Evolutionary conservation across 768 basidiomycete species (phyloP).

Genomic region (Dendrothele bispora): DNA sequence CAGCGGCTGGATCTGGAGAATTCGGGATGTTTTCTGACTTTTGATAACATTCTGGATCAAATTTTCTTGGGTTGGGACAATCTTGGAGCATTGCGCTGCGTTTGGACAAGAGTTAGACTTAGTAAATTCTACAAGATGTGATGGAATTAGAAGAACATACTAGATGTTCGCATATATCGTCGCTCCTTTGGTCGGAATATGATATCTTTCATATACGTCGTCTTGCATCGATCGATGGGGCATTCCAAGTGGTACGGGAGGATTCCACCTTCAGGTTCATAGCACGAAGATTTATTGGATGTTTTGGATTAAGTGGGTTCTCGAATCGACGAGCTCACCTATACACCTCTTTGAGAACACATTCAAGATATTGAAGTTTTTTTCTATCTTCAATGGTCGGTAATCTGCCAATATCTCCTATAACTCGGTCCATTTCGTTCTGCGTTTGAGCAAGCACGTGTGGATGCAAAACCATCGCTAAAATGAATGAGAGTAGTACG

Average conservation of each 20-base stretch:
- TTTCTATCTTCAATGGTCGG: conserved; percentile 45
- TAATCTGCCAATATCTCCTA: conserved; percentile 44
- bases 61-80: conserved; percentile 45
- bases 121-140: no score
- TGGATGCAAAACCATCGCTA: conserved; percentile 56
- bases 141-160: no score
- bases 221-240: conserved; percentile 54
- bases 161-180: conserved; percentile 24
- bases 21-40: conserved; percentile 35
- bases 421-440: conserved; percentile 48
- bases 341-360: conserved; percentile 46
- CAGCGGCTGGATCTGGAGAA: conserved; percentile 44
- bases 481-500: conserved; percentile 46
- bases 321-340: conserved; percentile 33
- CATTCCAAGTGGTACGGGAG: conserved; percentile 48
- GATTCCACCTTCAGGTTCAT: conserved; percentile 43
- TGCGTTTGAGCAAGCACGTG: conserved; percentile 48
- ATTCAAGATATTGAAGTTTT: conserved; percentile 47
- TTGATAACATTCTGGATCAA: conserved; percentile 55
- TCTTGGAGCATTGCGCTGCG: conserved; percentile 41
- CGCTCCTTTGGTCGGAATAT: conserved; percentile 44
- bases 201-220: conserved; percentile 47
- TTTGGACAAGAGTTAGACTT: no score
- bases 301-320: not conserved
- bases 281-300: conserved; percentile 6